These are phyloP conservation scores for Oryza brachyantha DNA, from an alignment of 176 grass and related monocot genomes.

Conservation along the genomic window DNA sequence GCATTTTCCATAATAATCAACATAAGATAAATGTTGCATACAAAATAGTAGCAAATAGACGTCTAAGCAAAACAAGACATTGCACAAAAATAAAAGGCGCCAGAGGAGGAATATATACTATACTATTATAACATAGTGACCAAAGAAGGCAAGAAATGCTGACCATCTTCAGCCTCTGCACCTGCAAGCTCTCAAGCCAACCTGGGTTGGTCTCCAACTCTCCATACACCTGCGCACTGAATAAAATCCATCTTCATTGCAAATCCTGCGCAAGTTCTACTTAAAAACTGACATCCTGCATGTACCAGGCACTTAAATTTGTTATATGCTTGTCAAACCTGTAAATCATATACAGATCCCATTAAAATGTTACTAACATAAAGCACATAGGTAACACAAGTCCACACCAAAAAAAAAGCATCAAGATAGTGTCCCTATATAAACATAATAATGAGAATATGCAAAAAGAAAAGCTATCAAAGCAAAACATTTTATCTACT, in stretches of 20 bases:
- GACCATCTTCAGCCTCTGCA: conserved; percentile 15
- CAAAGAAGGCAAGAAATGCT: conserved; percentile 13
- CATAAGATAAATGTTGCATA: background rate
- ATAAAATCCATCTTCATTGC: background rate
- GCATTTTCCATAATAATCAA: background rate
- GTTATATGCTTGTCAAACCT: background rate
- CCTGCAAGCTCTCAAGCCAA: conserved; percentile 3
- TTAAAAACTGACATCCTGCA: conserved; percentile 2
- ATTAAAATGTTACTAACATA: background rate
- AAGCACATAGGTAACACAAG: conserved; percentile 2
- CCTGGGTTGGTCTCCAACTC: background rate
- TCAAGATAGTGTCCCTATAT: background rate
- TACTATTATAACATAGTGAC: background rate
- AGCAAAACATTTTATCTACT: background rate
- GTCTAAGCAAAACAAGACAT: background rate
- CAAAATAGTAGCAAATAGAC: background rate
- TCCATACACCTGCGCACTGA: background rate
- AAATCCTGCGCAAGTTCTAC: background rate
- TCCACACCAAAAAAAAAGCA: background rate
- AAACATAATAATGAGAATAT: background rate
- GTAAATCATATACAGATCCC: conserved; percentile 2
- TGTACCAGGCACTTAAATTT: background rate
- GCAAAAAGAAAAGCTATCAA: background rate
- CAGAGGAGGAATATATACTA: background rate
- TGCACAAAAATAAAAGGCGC: background rate